Base-by-base conservation (phyloP, 1,139 yeast species). In the Yamadazyma dendronema region DNA sequence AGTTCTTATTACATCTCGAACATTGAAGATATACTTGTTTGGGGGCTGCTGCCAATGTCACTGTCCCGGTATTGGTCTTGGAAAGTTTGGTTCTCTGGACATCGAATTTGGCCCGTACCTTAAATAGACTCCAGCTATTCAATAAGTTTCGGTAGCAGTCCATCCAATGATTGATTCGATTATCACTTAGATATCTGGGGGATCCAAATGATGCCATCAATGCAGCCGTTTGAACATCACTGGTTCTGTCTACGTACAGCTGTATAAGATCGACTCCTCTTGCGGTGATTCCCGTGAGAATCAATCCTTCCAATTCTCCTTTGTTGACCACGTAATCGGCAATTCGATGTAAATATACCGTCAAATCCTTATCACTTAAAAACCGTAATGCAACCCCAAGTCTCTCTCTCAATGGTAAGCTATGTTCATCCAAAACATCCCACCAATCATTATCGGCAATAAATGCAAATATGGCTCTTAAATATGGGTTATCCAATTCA, bases 401-500 rank as follows among this genome's bases (percentile, higher is more conserved):
- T 46, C 96, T 67, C 54, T 92, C 98, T 39, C 94, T 70, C 32
- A 92, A 65, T 0, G 98, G 96, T 33, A 92, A 69, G 2, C 96
- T 84, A 26, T 84, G 81, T 51, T 92, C 97, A 54, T 89, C 96
- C 39, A 92, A 68, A 3, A 92, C 96, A 55, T 88, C 97, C 81
- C 92, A 82, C 97, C 97, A 92, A 46, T 90, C 95, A 36, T 88
- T 86, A 54, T 92, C 97, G 0, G 97, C 89, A 39, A 92, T 84
- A 50, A 82, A 92, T 0, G 97, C 96, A 68, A 92, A 92, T 2
- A 90, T 86, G 0, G 95, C 96, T 29, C 97, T 65, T 43, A 92
- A 64, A 55, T 92, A 92, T 0, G 97, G 97, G 53, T 87, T 84
- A 13, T 85, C 95, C 38, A 92, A 66, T 48, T 88, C 97, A 17